phyloP scores from a whole-genome alignment of 495 filamentous ascomycete genomes.

The Neurospora discreta region DNA sequence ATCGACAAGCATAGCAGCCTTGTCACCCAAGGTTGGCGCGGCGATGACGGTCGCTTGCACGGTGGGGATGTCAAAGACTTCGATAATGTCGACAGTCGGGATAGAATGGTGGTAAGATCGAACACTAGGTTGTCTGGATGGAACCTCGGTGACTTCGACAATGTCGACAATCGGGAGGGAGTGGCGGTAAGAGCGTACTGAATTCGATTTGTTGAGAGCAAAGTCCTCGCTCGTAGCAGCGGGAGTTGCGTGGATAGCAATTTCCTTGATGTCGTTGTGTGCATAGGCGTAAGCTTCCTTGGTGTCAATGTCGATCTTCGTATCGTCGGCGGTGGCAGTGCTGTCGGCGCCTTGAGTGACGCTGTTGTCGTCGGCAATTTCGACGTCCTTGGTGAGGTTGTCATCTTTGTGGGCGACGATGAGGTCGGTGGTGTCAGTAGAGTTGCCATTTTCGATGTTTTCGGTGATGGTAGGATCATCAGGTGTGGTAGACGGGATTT shows the following conservation, averaged over 20 bases:
- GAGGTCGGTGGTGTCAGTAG: accelerated
- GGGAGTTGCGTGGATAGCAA: background rate
- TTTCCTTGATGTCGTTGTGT: background rate
- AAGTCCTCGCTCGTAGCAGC: background rate
- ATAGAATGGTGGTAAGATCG: background rate
- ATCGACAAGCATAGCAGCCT: too few relatives aligned
- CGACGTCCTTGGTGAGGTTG: background rate
- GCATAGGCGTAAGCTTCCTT: background rate
- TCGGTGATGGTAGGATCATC: too few relatives aligned
- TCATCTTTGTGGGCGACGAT: background rate
- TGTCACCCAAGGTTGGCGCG: background rate
- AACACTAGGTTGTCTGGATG: background rate
- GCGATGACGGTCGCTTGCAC: background rate
- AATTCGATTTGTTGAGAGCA: background rate
- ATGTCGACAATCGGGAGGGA: background rate
- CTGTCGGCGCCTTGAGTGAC: background rate
- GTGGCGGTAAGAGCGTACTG: background rate
- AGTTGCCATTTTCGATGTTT: too few relatives aligned
- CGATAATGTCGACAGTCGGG: background rate
- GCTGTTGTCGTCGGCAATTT: background rate
- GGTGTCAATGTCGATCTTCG: background rate
- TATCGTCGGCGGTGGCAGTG: background rate
- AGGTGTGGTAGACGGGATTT: background rate
- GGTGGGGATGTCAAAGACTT: background rate
- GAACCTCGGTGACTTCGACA: background rate